Evolutionary conservation across 345 rosid species (phyloP).

Genomic region (Microthlaspi erraticum): DNA sequence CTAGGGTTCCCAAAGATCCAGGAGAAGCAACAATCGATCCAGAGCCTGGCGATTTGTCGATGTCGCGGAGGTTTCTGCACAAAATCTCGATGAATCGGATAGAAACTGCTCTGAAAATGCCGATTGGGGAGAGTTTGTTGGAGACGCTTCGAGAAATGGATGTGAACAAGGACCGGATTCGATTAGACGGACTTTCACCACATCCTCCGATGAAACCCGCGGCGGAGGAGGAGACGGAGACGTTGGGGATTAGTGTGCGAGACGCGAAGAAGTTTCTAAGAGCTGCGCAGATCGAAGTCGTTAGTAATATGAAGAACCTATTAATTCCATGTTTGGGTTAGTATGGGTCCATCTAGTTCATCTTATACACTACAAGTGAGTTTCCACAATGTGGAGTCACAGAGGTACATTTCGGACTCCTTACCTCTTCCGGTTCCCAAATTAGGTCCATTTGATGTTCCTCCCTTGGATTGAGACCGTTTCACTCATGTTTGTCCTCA

Average conservation of each 20-base stretch:
- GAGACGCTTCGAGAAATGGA: constrained; percentile 61
- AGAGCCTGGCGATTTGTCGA: constrained; percentile 65
- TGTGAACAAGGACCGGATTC: constrained; percentile 57
- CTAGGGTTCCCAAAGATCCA: constrained; percentile 41
- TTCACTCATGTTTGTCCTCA: too few relatives aligned
- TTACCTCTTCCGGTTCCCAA: too few relatives aligned
- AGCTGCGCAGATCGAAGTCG: constrained; percentile 71
- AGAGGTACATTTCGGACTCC: too few relatives aligned
- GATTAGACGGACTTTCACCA: constrained; percentile 54
- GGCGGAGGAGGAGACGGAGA: constrained; percentile 25
- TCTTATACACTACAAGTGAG: too few relatives aligned
- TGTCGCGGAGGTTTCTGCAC: constrained; percentile 62
- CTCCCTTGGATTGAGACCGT: too few relatives aligned
- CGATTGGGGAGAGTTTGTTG: constrained; percentile 51
- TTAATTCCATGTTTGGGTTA: too few relatives aligned
- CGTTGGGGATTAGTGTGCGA: constrained; percentile 48
- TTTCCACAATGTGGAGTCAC: too few relatives aligned
- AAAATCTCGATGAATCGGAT: constrained; percentile 32
- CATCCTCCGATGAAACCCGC: constrained; percentile 43
- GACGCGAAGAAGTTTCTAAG: constrained; percentile 76
- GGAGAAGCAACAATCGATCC: constrained; percentile 51
- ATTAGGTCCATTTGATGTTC: too few relatives aligned
- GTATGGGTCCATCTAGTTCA: too few relatives aligned
- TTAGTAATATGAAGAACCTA: too few relatives aligned
- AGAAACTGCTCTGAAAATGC: constrained; percentile 9